Percentiles rank a stretch among this genome's conserved stretches.
These are phyloP conservation scores for Aspergillus pseudoviridinutans DNA, from an alignment of 2,329 filamentous ascomycete species.

Conservation along the genomic window DNA sequence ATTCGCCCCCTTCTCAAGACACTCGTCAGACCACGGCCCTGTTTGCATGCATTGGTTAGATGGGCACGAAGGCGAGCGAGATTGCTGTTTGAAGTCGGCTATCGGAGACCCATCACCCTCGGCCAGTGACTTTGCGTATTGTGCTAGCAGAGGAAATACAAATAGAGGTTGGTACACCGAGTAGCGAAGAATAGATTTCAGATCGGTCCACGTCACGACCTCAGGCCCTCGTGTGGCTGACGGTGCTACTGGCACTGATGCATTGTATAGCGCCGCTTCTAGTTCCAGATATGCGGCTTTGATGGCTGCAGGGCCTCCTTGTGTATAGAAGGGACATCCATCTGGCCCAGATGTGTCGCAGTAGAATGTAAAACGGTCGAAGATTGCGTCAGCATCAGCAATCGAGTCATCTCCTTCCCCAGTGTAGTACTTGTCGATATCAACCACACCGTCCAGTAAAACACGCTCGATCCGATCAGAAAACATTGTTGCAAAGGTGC, in stretches of 20 bases:
- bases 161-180: constrained; percentile 31
- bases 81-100: constrained; percentile 28
- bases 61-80: constrained; percentile 22
- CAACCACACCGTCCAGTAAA: constrained; percentile 36
- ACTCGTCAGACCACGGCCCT: constrained; percentile 30
- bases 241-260: constrained; percentile 27
- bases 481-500: constrained; percentile 45
- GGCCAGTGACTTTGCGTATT: constrained; percentile 20
- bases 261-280: constrained; percentile 22
- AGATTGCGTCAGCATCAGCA: constrained; percentile 33
- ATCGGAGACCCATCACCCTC: constrained; percentile 24
- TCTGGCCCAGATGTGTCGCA: constrained; percentile 26
- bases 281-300: constrained; percentile 21
- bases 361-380: constrained; percentile 30
- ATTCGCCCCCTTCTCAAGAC: constrained; percentile 23
- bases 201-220: constrained; percentile 33
- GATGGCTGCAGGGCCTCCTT: constrained; percentile 26
- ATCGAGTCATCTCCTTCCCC: constrained; percentile 22
- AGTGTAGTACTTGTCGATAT: constrained; percentile 32
- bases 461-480: constrained; percentile 35
- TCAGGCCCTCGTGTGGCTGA: constrained; percentile 29
- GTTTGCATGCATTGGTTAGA: constrained; percentile 25
- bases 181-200: constrained; percentile 27
- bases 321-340: constrained; percentile 28
- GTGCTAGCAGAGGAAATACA: constrained; percentile 25